These are phyloP conservation scores for Daldinia eschscholtzii DNA, from an alignment of 2,329 filamentous ascomycete species.

Conservation along the genomic window DNA sequence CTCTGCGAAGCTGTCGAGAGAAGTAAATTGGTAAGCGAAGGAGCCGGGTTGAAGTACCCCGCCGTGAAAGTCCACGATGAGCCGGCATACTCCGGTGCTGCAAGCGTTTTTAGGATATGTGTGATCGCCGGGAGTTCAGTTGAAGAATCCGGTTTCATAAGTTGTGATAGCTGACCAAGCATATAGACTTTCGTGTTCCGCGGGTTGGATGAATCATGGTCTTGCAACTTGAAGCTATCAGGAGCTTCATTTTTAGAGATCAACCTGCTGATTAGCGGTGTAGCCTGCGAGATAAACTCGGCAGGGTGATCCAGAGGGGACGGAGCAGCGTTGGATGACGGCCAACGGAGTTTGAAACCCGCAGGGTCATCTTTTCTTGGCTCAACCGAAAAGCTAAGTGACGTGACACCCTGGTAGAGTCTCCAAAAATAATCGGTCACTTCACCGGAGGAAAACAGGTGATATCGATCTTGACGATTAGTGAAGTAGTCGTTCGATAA, in stretches of 20 bases:
- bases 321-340: constrained; percentile 76
- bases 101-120: constrained; percentile 77
- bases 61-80: constrained; percentile 96
- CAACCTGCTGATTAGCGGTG: constrained; percentile 73
- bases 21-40: constrained; percentile 82
- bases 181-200: constrained; percentile 83
- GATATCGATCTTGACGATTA: constrained; percentile 93
- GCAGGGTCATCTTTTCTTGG: constrained; percentile 67
- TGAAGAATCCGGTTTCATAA: constrained; percentile 82
- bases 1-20: constrained; percentile 76
- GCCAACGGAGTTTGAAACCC: constrained; percentile 79
- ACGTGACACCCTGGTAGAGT: constrained; percentile 82
- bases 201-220: constrained; percentile 48
- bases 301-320: constrained; percentile 78
- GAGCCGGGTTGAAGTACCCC: constrained; percentile 97
- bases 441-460: constrained; percentile 83
- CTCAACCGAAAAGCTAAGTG: constrained; percentile 83
- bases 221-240: constrained; percentile 44
- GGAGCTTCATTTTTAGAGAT: constrained; percentile 65
- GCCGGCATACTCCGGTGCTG: constrained; percentile 71
- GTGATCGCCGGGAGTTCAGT: constrained; percentile 90
- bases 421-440: constrained; percentile 85
- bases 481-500: constrained; percentile 95
- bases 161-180: constrained; percentile 86
- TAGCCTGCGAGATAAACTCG: constrained; percentile 78